phyloP scores from a whole-genome alignment of 257 asterid genomes.

The Fraxinus anomala region DNA sequence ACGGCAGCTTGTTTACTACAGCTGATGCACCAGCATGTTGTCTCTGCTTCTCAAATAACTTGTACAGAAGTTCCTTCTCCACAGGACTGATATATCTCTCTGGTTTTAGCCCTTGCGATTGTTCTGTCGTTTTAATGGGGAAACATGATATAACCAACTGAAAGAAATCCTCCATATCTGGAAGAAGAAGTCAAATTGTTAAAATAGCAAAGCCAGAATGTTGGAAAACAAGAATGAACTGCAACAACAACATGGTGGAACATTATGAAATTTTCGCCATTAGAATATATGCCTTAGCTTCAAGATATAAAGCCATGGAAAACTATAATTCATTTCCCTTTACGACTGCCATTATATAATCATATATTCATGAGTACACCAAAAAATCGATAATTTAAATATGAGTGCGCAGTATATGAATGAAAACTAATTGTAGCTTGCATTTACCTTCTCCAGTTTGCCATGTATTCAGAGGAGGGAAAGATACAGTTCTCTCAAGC shows the following conservation, averaged over 20 bases:
- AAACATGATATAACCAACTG: conserved; percentile 80
- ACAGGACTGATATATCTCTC: conserved; percentile 54
- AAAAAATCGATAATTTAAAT: background rate
- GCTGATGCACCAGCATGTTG: conserved; percentile 52
- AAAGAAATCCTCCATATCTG: conserved; percentile 92
- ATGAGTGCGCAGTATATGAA: no score
- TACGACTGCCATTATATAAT: background rate
- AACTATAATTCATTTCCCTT: conserved; percentile 17
- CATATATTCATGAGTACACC: conserved; percentile 9
- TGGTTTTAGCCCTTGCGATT: conserved; percentile 52
- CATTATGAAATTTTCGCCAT: background rate
- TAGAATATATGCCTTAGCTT: conserved; percentile 19
- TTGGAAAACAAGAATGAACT: conserved; percentile 13
- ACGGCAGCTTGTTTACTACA: conserved; percentile 70
- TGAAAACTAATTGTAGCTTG: conserved; percentile 1
- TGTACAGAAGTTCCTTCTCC: conserved; percentile 65
- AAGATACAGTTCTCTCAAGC: conserved; percentile 61
- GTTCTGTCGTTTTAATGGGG: conserved; percentile 56
- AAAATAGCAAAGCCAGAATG: conserved; percentile 17
- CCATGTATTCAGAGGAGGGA: conserved; percentile 84
- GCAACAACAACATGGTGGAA: conserved; percentile 22
- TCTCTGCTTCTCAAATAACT: conserved; percentile 83
- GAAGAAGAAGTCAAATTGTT: conserved; percentile 35
- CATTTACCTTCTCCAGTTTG: conserved; percentile 74
- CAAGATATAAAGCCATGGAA: conserved; percentile 22